Evolutionary conservation across 495 filamentous ascomycete genomes (phyloP).

Genomic region (Amorphotheca resinae): DNA sequence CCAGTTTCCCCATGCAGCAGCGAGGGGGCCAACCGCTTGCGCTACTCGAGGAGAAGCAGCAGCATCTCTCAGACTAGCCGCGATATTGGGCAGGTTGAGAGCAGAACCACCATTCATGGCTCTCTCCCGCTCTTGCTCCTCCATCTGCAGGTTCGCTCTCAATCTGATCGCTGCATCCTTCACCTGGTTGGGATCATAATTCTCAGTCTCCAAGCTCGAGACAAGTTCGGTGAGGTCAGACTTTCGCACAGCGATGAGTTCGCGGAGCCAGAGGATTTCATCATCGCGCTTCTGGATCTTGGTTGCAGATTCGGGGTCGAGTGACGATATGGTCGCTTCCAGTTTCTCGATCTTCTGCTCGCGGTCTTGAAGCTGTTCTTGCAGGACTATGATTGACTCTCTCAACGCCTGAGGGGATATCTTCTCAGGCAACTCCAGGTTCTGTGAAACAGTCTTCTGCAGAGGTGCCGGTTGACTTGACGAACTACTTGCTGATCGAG

Average conservation of each 20-base stretch:
- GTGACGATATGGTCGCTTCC: constrained; percentile 50
- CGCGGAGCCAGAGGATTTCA: constrained; percentile 92
- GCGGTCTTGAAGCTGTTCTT: constrained; percentile 91
- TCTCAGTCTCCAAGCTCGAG: constrained; percentile 56
- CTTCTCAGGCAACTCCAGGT: constrained; percentile 57
- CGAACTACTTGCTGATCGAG: constrained; percentile 17
- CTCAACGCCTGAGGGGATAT: constrained; percentile 87
- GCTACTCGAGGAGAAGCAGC: constrained; percentile 67
- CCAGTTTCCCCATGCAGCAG: constrained; percentile 78
- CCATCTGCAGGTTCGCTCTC: constrained; percentile 92
- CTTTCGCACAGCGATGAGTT: constrained; percentile 78
- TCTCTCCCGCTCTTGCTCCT: constrained; percentile 85
- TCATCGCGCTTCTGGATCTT: constrained; percentile 82
- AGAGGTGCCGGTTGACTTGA: constrained; percentile 23
- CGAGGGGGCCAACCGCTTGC: constrained; percentile 63
- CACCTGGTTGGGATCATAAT: constrained; percentile 61
- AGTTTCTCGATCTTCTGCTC: constrained; percentile 80
- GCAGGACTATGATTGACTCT: constrained; percentile 89
- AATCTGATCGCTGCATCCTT: constrained; percentile 86
- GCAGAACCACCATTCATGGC: constrained; percentile 45
- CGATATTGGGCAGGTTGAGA: constrained; percentile 39
- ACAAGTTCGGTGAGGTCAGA: constrained; percentile 91
- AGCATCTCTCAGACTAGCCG: constrained; percentile 40
- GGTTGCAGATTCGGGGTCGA: constrained; percentile 59
- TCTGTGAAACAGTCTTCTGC: constrained; percentile 30